These are phyloP conservation scores for Exophiala lecanii-corni DNA, from an alignment of 2,329 filamentous ascomycete species.

Conservation along the genomic window DNA sequence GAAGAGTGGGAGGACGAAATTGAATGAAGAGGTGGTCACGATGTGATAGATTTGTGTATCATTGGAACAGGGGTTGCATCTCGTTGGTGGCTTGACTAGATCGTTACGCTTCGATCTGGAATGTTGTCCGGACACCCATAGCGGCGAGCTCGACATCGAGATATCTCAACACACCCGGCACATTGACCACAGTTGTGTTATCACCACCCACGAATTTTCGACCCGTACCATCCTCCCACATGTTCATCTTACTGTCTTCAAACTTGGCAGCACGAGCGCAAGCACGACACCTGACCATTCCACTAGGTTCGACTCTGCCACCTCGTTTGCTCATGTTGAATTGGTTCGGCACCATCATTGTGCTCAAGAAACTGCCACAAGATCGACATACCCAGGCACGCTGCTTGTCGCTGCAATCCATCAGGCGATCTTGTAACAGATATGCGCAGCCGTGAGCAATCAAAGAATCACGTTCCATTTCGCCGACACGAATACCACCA, in stretches of 20 bases:
- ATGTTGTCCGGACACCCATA: slow-evolving; percentile 95
- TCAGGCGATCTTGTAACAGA: slow-evolving; percentile 85
- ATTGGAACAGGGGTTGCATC: no score
- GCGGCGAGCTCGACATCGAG: slow-evolving; percentile 91
- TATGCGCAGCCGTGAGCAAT: slow-evolving; percentile 94
- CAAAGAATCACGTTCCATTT: slow-evolving; percentile 96
- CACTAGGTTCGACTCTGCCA: slow-evolving; percentile 43
- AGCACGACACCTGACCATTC: slow-evolving; percentile 70
- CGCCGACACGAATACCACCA: slow-evolving; percentile 96
- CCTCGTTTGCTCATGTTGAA: slow-evolving; percentile 21
- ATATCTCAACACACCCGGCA: slow-evolving; percentile 88
- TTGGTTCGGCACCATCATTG: slow-evolving; percentile 53
- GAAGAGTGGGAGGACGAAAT: neutral
- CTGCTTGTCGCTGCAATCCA: slow-evolving; percentile 95
- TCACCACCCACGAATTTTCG: slow-evolving; percentile 81
- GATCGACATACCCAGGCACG: slow-evolving; percentile 82
- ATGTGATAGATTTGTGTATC: slow-evolving; percentile 9
- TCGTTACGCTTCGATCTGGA: slow-evolving; percentile 59
- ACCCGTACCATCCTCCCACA: slow-evolving; percentile 88
- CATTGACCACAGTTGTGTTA: slow-evolving; percentile 83
- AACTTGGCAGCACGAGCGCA: slow-evolving; percentile 64
- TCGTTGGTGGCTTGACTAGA: neutral
- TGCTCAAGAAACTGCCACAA: slow-evolving; percentile 87
- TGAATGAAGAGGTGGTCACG: slow-evolving; percentile 13
- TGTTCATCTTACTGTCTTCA: slow-evolving; percentile 63